A percentile compares a stretch with the other conserved stretches of the same genome.
phyloP scores from a whole-genome alignment of 2,329 filamentous ascomycete species.

The Diaporthe ilicicola region DNA sequence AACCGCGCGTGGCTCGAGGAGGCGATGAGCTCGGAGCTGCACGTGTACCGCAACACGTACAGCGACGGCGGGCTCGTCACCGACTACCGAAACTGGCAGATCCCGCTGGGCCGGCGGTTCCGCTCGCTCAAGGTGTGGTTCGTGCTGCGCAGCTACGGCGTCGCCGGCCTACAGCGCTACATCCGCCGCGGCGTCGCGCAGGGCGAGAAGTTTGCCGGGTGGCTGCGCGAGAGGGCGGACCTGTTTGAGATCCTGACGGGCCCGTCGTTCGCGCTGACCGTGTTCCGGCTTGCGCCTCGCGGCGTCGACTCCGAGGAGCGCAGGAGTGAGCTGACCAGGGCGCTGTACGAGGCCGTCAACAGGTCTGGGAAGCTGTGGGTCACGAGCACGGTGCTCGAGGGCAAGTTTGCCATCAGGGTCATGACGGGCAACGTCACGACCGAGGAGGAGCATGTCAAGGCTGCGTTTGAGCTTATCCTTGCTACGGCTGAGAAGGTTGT shows the following conservation, averaged over 20 bases:
- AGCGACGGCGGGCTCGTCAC: constrained; percentile 86
- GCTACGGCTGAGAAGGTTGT: constrained; percentile 66
- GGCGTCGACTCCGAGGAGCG: constrained; percentile 51
- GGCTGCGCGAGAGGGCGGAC: constrained; percentile 68
- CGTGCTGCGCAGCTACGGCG: constrained; percentile 82
- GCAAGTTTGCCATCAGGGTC: constrained; percentile 81
- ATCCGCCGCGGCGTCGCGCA: constrained; percentile 74
- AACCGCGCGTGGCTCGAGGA: constrained; percentile 79
- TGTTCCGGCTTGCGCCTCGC: constrained; percentile 69
- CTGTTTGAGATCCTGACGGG: constrained; percentile 79
- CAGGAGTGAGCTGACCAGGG: constrained; percentile 74
- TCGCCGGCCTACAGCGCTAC: constrained; percentile 74
- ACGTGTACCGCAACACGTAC: constrained; percentile 71
- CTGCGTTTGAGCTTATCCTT: constrained; percentile 79
- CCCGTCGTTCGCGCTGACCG: constrained; percentile 81
- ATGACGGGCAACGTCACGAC: constrained; percentile 76
- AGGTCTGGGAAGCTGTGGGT: constrained; percentile 80
- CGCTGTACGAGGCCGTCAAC: constrained; percentile 80
- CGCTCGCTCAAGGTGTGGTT: constrained; percentile 95
- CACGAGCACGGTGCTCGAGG: constrained; percentile 77
- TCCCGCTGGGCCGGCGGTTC: constrained; percentile 89
- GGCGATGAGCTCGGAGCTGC: constrained; percentile 78
- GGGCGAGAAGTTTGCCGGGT: constrained; percentile 73
- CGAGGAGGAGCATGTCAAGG: constrained; percentile 76
- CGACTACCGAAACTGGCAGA: constrained; percentile 97